Evolutionary conservation across 148 eudicot genomes (phyloP).

Genomic region (Limonium bicolor): DNA sequence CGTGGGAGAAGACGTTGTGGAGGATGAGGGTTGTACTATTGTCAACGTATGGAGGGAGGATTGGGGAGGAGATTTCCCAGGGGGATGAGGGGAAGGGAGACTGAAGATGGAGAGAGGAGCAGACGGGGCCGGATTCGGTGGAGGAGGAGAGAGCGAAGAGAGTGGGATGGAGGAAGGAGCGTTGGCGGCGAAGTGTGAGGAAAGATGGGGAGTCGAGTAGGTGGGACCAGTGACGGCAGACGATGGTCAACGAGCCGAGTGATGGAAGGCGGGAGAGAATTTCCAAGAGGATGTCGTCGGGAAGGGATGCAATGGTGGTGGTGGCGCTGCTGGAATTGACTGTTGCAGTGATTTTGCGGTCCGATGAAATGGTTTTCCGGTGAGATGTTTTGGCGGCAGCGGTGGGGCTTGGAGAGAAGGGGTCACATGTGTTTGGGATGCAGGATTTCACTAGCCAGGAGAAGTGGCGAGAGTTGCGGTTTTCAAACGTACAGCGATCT

Average conservation of each 20-base stretch:
- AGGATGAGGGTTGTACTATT: constrained; percentile 5
- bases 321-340: constrained; percentile 2
- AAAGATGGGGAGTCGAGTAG: constrained; percentile 41
- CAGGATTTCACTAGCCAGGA: constrained; percentile 71
- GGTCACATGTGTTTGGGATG: constrained; percentile 24
- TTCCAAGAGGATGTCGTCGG: constrained; percentile 55
- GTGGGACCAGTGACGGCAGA: constrained; percentile 57
- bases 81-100: constrained; percentile 2
- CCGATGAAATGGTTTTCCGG: not conserved
- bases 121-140: constrained; percentile 10
- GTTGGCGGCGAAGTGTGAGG: constrained; percentile 34
- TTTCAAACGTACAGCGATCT: constrained; percentile 13
- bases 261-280: constrained; percentile 43
- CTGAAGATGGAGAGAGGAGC: constrained; percentile 13
- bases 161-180: constrained; percentile 20
- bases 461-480: constrained; percentile 60
- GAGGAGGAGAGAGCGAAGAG: constrained; percentile 32
- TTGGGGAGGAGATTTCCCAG: constrained; percentile 23
- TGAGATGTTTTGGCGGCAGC: constrained; percentile 4
- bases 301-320: constrained; percentile 42
- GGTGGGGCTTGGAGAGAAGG: constrained; percentile 9
- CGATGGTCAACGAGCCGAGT: constrained; percentile 37
- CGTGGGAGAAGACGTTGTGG: constrained; percentile 26
- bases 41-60: constrained; percentile 10
- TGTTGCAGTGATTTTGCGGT: too few species aligned